Evolutionary conservation across 2,329 filamentous ascomycete species (phyloP).

Genomic region (Thielaviopsis cerberus): DNA sequence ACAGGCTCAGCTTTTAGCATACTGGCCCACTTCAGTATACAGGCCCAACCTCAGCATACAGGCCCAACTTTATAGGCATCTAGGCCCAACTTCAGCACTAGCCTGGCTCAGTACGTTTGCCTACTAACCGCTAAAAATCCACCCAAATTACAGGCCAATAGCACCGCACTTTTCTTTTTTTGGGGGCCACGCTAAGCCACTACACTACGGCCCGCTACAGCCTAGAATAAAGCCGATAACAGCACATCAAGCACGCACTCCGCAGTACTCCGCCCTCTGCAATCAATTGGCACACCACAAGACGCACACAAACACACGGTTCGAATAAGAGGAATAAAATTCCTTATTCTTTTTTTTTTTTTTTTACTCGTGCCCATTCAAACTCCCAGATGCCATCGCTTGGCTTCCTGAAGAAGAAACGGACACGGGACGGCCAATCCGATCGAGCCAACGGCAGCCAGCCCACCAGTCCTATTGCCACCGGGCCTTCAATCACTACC

Average conservation of each 20-base stretch:
- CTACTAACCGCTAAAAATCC: no score
- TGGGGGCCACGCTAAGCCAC: no score
- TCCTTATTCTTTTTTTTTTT: not conserved
- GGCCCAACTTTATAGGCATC: no score
- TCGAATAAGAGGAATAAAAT: not conserved
- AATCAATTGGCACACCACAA: no score
- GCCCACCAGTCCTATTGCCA: conserved; percentile 42
- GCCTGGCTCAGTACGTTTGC: no score
- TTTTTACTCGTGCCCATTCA: conserved; percentile 1
- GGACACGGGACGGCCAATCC: conserved; percentile 75
- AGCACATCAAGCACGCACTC: not conserved
- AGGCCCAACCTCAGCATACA: no score
- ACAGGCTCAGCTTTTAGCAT: no score
- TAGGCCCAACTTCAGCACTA: no score
- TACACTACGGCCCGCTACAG: no score
- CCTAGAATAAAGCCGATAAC: no score
- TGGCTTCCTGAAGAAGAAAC: conserved; percentile 95
- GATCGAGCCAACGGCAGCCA: conserved; percentile 50
- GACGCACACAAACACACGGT: no score
- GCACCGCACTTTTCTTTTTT: not conserved
- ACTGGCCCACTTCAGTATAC: no score
- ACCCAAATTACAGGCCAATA: not conserved
- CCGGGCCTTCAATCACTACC: conserved; percentile 15
- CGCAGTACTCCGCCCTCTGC: not conserved
- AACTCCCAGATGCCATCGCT: conserved; percentile 61